Percentiles rank a stretch among this genome's conserved stretches.
phyloP scores from a whole-genome alignment of 768 basidiomycete species.

The Pleurotus tuber-regium region DNA sequence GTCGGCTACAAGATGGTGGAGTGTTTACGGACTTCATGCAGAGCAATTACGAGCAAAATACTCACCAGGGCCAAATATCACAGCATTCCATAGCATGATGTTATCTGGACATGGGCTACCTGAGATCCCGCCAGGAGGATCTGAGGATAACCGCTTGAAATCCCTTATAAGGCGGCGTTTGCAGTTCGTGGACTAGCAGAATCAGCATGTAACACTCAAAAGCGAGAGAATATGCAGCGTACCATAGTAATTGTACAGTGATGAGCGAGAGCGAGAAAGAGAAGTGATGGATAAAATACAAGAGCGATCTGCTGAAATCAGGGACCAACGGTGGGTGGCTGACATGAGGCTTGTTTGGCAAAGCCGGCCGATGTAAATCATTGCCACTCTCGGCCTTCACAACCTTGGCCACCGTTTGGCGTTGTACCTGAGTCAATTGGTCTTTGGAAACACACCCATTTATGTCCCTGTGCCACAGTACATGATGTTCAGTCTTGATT shows the following conservation, averaged over 20 bases:
- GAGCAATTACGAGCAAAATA: constrained; percentile 11
- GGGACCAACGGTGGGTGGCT: constrained; percentile 13
- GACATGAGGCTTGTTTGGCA: constrained; percentile 6
- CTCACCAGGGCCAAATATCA: constrained; percentile 97
- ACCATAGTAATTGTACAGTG: constrained; percentile 5
- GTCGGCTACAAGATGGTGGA: constrained; percentile 57
- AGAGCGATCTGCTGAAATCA: constrained; percentile 30
- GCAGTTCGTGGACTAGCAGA: constrained; percentile 89
- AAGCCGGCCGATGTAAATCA: background rate
- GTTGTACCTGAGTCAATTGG: too few species aligned
- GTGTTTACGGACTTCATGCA: constrained; percentile 2
- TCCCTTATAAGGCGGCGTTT: constrained; percentile 95
- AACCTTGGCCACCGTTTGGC: too few species aligned
- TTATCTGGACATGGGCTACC: constrained; percentile 98
- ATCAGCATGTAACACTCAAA: background rate
- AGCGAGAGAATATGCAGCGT: background rate
- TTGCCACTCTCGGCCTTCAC: too few species aligned
- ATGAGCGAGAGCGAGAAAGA: background rate
- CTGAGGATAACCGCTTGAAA: constrained; percentile 92
- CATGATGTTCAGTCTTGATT: too few species aligned
- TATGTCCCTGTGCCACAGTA: too few species aligned
- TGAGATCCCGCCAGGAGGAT: constrained; percentile 94
- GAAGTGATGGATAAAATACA: constrained; percentile 16
- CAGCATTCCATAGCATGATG: constrained; percentile 99
- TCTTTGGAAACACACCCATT: too few species aligned